A percentile compares a stretch with the other conserved stretches of the same genome.
These are phyloP conservation scores for Pythium volutum DNA, from an alignment of 352 stramenopile species.

Conservation along the genomic window DNA sequence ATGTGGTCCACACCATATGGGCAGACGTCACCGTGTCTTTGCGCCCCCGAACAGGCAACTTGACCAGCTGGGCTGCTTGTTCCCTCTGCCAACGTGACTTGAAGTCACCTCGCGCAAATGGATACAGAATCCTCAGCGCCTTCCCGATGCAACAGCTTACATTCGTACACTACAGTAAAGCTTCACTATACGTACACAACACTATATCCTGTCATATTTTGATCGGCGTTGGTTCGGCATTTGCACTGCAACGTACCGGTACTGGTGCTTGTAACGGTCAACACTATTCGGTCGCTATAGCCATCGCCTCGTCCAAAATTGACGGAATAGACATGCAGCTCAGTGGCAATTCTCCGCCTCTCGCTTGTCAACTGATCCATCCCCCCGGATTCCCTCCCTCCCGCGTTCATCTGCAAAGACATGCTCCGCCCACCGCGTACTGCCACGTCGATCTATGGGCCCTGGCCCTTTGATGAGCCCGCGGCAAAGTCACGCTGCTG, in stretches of 20 bases:
- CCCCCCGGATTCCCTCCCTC: background rate
- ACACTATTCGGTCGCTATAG: too few relatives aligned
- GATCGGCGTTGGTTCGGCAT: too few relatives aligned
- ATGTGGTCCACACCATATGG: background rate
- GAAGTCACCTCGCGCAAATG: background rate
- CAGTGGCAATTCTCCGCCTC: background rate
- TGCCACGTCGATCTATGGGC: slow-evolving; percentile 9
- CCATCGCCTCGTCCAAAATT: too few relatives aligned
- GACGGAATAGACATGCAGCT: slow-evolving; percentile 14
- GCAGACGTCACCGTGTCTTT: slow-evolving; percentile 14
- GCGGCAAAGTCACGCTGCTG: slow-evolving; percentile 13
- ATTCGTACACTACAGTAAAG: too few relatives aligned
- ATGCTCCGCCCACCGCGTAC: background rate
- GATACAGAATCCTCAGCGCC: background rate
- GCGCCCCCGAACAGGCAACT: slow-evolving; percentile 14
- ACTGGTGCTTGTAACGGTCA: too few relatives aligned
- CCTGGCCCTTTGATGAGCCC: background rate
- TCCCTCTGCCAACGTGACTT: background rate
- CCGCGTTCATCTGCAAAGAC: slow-evolving; percentile 18
- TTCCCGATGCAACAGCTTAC: too few relatives aligned
- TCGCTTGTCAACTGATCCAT: background rate
- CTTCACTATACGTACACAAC: too few relatives aligned
- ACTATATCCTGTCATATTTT: too few relatives aligned
- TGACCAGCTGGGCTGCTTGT: background rate
- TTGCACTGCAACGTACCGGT: too few relatives aligned